Evolutionary conservation across 2,329 filamentous ascomycete genomes (phyloP), one percentile per base, ranked within the genome.

Genomic region (Fusarium camptoceras): DNA sequence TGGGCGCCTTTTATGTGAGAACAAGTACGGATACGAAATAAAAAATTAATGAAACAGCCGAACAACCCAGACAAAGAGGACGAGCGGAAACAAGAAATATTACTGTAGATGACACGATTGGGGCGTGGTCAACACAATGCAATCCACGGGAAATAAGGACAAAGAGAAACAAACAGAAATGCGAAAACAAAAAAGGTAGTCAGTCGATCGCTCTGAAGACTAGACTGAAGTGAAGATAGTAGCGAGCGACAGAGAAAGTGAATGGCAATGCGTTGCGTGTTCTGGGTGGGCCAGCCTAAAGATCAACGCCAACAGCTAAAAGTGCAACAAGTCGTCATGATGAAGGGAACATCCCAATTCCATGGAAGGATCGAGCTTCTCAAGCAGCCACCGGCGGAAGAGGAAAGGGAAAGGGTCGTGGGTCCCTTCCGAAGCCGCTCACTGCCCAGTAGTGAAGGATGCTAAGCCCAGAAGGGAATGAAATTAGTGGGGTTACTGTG

Each of bases 271-370:
- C 60, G 62, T 61, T 65, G 62, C 62, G 62, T 61, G 43, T 65
- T 59, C 39, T 18, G 44, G 27, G 60, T 59, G 62, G 62, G 31
- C 53, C 60, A 65, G 62, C 53, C 60, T 50, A 59, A 65, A 51
- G 62, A 58, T 64, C 60, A 50, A 42, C 60, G 16, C 39, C 46
- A 65, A 47, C 60, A 68, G 50, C 64, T 47, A 34, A 18, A 25
- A n/a, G 37, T 41, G 25, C 31, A 31, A 43, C 20, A 42, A 61
- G 49, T 66, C 59, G 65, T 70, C 69, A 71, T 72, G 60, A 72
- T 71, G 57, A 55, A 61, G 55, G 51, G 61, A 70, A 66, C 68
- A 72, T 71, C 69, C 65, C 68, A 71, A 71, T 71, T 72, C 69
- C 60, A 72, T 66, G 66, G 65, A 69, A 69, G 66, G 65, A 69